Percentiles rank a stretch among this genome's conserved stretches.
phyloP scores from a whole-genome alignment of 768 basidiomycete genomes.

The Lactarius hengduanensis region DNA sequence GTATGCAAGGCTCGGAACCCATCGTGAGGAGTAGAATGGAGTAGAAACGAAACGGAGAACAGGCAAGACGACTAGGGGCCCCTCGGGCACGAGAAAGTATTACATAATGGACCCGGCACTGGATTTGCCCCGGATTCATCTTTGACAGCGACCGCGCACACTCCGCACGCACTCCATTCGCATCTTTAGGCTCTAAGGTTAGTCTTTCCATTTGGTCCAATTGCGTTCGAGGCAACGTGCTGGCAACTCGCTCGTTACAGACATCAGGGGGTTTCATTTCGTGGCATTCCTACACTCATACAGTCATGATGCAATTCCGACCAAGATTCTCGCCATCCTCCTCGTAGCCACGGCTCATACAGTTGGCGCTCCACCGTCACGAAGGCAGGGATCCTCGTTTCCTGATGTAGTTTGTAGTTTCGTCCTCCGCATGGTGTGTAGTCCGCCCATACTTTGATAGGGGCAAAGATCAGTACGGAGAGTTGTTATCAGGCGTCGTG shows the following conservation, averaged over 20 bases:
- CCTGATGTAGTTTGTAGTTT: neutral
- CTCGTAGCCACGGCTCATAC: neutral
- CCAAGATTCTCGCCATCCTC: neutral
- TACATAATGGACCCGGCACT: neutral
- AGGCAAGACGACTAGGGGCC: neutral
- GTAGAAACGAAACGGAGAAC: too few relatives aligned
- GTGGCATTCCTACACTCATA: neutral
- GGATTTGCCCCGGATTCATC: neutral
- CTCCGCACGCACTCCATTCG: neutral
- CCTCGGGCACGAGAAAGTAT: neutral
- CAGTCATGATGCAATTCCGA: constrained; percentile 4
- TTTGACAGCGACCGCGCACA: constrained; percentile 1
- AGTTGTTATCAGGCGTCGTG: neutral
- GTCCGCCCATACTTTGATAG: constrained; percentile 8
- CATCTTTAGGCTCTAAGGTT: neutral
- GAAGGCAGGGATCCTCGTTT: neutral
- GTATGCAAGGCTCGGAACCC: neutral
- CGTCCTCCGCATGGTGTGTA: neutral
- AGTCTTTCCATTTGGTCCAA: neutral
- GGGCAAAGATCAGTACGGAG: neutral
- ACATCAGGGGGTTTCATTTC: constrained; percentile 4
- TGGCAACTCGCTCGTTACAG: neutral
- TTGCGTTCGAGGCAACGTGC: constrained; percentile 10
- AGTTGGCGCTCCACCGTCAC: neutral
- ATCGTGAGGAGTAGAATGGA: neutral